Base-by-base conservation (phyloP, 257 asterid genomes). In the Linaria vulgaris region DNA sequence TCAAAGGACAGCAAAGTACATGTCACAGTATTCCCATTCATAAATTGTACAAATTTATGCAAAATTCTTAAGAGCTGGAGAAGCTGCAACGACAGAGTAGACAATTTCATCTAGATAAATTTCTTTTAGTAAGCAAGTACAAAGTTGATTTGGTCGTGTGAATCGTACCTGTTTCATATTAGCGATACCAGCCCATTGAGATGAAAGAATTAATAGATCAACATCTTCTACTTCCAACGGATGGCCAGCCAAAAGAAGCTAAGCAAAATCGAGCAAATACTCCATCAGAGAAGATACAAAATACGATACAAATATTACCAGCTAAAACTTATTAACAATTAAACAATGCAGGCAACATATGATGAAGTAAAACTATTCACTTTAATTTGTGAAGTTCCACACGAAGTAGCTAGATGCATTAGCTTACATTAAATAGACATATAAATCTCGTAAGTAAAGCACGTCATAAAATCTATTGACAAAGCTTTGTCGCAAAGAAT, bases 131-230 rank as follows among this genome's bases (percentile, higher is more conserved):
- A 17, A 17, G 4, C n/a, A 65, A 23, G 43, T 3, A 24, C n/a
- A 12, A 53, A 54, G 57, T 15, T 25, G 13, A 41, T 25, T 14
- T 12, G 17, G 2, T 49, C 59, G 64, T 66, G 6, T 12, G 13
- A 30, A 41, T n/a, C 57, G 19, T 74, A 92, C 99, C 96, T 85
- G 97, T 63, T 73, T 81, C 34, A 73, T 58, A 57, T 71, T 74
- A 55, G 95, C 85, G 59, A 82, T 76, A 63, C 97, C 99, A 60
- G 94, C 89, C 95, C 94, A 82, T 48, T 66, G 82, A 66, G 96
- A 89, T 58, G 96, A 84, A 59, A 82, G 84, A 56, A 92, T 89
- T 82, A 92, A 75, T 54, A 80, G 87, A 81, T 92, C 88, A 58
- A 87, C 68, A 51, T 87, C 79, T 77, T 83, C 96, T 61, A 55